Conservation (phyloP, 2,329 filamentous ascomycete species). For the Pyrenophora teres region DNA sequence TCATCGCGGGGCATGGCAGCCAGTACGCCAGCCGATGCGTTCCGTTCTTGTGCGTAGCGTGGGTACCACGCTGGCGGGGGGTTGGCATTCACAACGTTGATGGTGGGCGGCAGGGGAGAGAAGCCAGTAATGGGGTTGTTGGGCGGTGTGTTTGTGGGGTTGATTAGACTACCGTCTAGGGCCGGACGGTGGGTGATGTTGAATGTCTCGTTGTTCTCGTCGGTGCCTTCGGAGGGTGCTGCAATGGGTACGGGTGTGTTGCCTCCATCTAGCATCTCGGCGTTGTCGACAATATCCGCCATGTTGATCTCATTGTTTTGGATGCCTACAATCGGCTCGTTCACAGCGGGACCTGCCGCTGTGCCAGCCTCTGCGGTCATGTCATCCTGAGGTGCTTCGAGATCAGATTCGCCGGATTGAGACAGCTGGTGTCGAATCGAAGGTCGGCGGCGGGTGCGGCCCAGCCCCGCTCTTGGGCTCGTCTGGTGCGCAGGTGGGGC, state of each 20-base stretch:
- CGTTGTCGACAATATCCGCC: slow-evolving; percentile 82
- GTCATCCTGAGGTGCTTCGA: slow-evolving; percentile 81
- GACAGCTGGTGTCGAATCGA: slow-evolving; percentile 90
- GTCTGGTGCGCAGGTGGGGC: slow-evolving; percentile 39
- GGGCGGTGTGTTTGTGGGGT: slow-evolving; percentile 62
- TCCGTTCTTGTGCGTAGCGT: slow-evolving; percentile 77
- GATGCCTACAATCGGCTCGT: slow-evolving; percentile 76
- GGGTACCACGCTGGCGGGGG: slow-evolving; percentile 81
- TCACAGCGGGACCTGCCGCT: slow-evolving; percentile 70
- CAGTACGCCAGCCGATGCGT: slow-evolving; percentile 69
- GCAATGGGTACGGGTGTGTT: slow-evolving; percentile 74
- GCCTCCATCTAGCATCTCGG: slow-evolving; percentile 73
- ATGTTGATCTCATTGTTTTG: slow-evolving; percentile 82
- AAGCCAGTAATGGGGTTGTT: slow-evolving; percentile 70
- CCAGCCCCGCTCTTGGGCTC: slow-evolving; percentile 53
- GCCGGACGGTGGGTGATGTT: slow-evolving; percentile 88
- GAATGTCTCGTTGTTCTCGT: slow-evolving; percentile 75
- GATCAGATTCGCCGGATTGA: slow-evolving; percentile 78
- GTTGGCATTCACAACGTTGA: slow-evolving; percentile 70
- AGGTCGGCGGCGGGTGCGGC: slow-evolving; percentile 69
- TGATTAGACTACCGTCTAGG: slow-evolving; percentile 83
- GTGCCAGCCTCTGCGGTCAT: slow-evolving; percentile 77
- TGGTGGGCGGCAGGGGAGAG: slow-evolving; percentile 71
- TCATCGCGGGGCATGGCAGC: slow-evolving; percentile 95
- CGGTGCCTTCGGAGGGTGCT: slow-evolving; percentile 81